Conservation (phyloP, 768 basidiomycete genomes). For the Daedaleopsis nitida region DNA sequence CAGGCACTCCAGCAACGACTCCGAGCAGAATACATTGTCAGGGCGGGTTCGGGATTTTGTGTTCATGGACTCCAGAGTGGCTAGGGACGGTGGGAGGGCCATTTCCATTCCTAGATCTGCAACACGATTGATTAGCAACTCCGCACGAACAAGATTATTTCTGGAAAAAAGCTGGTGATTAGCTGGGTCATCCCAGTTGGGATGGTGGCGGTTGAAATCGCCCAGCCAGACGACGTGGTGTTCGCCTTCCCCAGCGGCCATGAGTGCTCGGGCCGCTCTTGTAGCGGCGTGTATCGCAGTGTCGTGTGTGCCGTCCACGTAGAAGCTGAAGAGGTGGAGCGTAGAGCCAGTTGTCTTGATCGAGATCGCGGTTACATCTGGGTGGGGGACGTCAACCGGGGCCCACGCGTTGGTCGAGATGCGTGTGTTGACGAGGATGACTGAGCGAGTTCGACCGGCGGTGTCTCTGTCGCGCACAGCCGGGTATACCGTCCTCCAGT, state of each 20-base stretch:
- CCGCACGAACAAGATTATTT: conserved; percentile 19
- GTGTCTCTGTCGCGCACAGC: not conserved
- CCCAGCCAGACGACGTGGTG: conserved; percentile 31
- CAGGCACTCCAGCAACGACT: conserved; percentile 19
- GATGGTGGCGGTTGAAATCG: too few species aligned
- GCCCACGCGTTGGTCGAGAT: too few species aligned
- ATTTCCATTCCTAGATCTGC: conserved; percentile 41
- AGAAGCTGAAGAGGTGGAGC: too few species aligned
- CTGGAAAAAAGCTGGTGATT: conserved; percentile 41
- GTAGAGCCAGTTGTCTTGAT: too few species aligned
- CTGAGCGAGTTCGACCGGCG: conserved; percentile 3
- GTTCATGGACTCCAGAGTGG: conserved; percentile 34
- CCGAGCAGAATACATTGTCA: conserved; percentile 46
- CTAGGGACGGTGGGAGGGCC: conserved; percentile 34
- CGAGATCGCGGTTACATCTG: too few species aligned
- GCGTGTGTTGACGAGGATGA: not conserved
- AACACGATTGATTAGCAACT: too few species aligned
- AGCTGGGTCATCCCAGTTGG: conserved; percentile 36
- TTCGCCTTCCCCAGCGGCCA: too few species aligned
- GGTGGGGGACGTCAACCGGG: too few species aligned
- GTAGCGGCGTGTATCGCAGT: too few species aligned
- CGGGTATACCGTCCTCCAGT: conserved; percentile 16
- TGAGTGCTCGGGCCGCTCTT: too few species aligned
- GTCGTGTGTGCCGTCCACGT: too few species aligned
- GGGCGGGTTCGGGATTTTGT: conserved; percentile 39